phyloP scores from a whole-genome alignment of 306 rosid genomes.

The Trifolium repens region DNA sequence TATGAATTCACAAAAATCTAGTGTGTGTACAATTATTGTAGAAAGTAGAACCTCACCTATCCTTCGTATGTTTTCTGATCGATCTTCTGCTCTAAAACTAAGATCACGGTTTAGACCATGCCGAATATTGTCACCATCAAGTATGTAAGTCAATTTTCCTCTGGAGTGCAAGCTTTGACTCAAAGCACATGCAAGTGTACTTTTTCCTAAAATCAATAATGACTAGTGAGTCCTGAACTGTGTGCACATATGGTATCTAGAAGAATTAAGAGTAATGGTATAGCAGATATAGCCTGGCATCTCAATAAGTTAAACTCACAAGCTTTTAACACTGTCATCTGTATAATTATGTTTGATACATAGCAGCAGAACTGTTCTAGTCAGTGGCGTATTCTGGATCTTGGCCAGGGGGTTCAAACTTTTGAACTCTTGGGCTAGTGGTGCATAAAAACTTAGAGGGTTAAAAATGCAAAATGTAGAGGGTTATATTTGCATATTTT shows the following conservation, averaged over 20 bases:
- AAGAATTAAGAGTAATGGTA: conserved; percentile 30
- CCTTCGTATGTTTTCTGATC: conserved; percentile 90
- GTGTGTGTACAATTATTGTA: background rate
- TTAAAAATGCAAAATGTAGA: no score
- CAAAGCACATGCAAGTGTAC: conserved; percentile 94
- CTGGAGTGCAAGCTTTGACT: conserved; percentile 74
- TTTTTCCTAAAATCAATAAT: conserved; percentile 70
- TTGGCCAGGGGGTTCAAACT: no score
- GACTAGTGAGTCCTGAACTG: conserved; percentile 24
- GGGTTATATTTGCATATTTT: no score
- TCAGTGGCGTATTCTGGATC: no score
- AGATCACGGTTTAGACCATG: conserved; percentile 95
- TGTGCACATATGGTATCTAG: background rate
- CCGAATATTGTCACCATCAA: conserved; percentile 96
- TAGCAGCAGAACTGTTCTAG: conserved; percentile 1
- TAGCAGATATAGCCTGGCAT: conserved; percentile 9
- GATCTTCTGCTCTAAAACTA: conserved; percentile 86
- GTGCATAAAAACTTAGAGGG: no score
- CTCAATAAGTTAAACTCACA: conserved; percentile 25
- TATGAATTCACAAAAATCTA: background rate
- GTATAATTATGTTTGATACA: background rate
- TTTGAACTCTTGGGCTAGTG: no score
- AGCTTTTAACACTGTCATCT: conserved; percentile 31
- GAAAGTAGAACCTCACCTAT: conserved; percentile 62
- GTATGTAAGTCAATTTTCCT: conserved; percentile 82